Percentiles rank a stretch among this genome's conserved stretches.
Evolutionary conservation across 495 filamentous ascomycete species (phyloP).

Genomic region (Daldinia childiae): DNA sequence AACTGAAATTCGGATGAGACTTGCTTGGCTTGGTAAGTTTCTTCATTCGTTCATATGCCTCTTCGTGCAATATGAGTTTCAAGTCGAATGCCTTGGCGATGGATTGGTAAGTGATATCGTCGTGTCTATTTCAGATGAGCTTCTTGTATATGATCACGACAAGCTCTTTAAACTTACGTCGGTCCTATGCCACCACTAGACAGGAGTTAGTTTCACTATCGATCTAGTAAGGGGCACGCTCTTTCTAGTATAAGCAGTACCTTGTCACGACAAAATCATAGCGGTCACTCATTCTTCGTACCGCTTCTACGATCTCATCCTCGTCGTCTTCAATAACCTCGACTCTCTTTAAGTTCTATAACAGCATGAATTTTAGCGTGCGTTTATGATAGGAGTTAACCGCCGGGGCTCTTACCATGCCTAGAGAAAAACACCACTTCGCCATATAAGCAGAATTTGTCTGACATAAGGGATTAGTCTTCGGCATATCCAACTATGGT

Average conservation of each 20-base stretch:
- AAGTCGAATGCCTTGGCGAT: slow-evolving; percentile 90
- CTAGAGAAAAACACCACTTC: slow-evolving; percentile 90
- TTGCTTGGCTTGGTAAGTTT: slow-evolving; percentile 75
- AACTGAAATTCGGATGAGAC: slow-evolving; percentile 79
- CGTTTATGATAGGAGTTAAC: not conserved
- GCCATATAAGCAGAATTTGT: slow-evolving; percentile 94
- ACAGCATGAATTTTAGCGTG: slow-evolving; percentile 1
- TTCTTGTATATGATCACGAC: not conserved
- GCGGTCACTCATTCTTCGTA: slow-evolving; percentile 80
- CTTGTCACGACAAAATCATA: slow-evolving; percentile 95
- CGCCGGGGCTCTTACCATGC: slow-evolving; percentile 67
- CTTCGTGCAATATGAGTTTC: slow-evolving; percentile 76
- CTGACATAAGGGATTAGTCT: slow-evolving; percentile 52
- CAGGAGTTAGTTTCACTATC: slow-evolving; percentile 6
- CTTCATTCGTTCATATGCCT: slow-evolving; percentile 84
- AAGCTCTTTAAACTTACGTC: slow-evolving; percentile 64
- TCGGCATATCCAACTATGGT: not conserved
- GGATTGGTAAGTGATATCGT: slow-evolving; percentile 96
- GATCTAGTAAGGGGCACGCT: not conserved
- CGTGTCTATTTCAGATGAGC: slow-evolving; percentile 70
- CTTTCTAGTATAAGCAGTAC: slow-evolving; percentile 36
- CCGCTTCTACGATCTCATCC: slow-evolving; percentile 86
- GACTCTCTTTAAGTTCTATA: slow-evolving; percentile 77
- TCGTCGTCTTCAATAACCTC: slow-evolving; percentile 96
- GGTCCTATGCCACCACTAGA: slow-evolving; percentile 89